Conservation (phyloP, 2,329 filamentous ascomycete genomes). For the Amauroascus niger region DNA sequence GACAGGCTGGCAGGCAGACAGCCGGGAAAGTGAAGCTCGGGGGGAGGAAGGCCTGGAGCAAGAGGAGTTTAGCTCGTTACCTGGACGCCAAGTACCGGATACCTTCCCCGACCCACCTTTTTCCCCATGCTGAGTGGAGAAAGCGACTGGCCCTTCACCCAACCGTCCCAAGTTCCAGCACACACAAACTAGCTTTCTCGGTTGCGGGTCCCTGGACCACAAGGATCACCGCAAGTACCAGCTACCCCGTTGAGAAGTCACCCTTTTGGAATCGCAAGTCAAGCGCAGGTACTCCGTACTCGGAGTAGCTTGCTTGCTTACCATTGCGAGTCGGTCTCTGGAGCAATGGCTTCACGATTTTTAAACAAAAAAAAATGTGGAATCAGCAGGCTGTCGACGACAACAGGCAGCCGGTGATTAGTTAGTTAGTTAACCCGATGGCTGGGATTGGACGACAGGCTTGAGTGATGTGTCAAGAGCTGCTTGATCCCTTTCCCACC, state of each 20-base stretch:
- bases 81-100: constrained; percentile 11
- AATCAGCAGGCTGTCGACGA: neutral
- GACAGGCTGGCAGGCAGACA: neutral
- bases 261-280: neutral
- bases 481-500: constrained; percentile 10
- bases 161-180: no score
- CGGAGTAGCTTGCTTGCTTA: no score
- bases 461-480: constrained; percentile 11
- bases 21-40: no score
- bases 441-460: neutral
- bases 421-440: neutral
- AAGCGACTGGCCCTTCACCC: neutral
- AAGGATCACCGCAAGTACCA: neutral
- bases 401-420: neutral
- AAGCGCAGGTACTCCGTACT: no score
- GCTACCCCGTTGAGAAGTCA: constrained; percentile 5
- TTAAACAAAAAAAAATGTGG: neutral
- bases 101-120: constrained; percentile 2
- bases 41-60: no score
- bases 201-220: neutral
- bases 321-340: neutral
- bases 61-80: neutral
- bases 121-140: constrained; percentile 2
- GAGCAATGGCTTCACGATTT: no score
- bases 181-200: neutral